Evolutionary conservation across 306 rosid genomes (phyloP), one percentile per base, ranked within the genome.

Genomic region (Quercus parvula): DNA sequence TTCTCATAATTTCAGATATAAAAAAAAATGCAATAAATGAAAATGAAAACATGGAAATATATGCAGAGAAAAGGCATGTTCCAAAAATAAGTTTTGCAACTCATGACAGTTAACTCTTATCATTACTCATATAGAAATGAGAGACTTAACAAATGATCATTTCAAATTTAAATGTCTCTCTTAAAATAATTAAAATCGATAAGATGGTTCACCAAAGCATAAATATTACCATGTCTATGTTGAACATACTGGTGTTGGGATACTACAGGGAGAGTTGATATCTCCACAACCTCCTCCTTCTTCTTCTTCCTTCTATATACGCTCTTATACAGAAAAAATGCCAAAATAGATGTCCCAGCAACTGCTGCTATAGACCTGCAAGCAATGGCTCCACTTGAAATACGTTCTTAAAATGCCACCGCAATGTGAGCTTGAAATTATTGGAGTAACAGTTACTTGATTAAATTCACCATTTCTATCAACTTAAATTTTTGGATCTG

Each of bases 351-450:
- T 2, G 30, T 3, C 4, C 84, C 91, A 79, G 74, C 76, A 83
- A 77, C 87, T 30, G 84, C 92, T 56, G 83, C 94, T 75, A 86
- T 70, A 27, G 74, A 80, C 41, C 86, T 80, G 78, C 90, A 85
- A 44, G 86, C 88, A 76, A 88, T 83, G 75, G 82, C 86, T 75
- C 88, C 87, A 28, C 81, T 28, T 5, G 88, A 83, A 10, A 90
- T 70, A 72, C 93, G 93, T 92, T 85, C 73, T 78, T 67, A 63
- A 66, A 84, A 84, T 84, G 84, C 24, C 22, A 81, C n/a, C 77
- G 71, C 82, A 75, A 72, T 81, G 86, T 77, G 77, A 82, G 81
- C 82, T 83, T 70, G 54, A 3, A 10, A 49, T 46, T 46, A 49
- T 49, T 49, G 54, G 54, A 49, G 3, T 49, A 49, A 12, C 3